phyloP scores from a whole-genome alignment of 1,284 basidiomycete genomes.

The Apiotrichum sp. region DNA sequence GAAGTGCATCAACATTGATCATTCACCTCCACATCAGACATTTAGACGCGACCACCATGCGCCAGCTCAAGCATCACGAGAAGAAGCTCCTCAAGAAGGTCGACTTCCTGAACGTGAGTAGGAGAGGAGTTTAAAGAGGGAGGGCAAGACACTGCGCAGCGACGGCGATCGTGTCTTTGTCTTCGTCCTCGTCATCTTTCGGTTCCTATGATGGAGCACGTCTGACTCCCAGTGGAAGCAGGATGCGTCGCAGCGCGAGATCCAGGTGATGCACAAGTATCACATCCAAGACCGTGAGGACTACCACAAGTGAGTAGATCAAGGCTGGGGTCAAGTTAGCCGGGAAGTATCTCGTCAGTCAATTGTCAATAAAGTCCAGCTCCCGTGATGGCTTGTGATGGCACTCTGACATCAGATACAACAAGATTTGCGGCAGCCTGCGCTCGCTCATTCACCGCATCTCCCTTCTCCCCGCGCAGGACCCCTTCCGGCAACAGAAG shows the following conservation, averaged over 20 bases:
- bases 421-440: slow-evolving; percentile 85
- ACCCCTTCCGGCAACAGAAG: slow-evolving; percentile 80
- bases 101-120: slow-evolving; percentile 76
- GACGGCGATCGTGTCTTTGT: not conserved
- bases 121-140: no score
- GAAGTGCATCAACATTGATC: not conserved
- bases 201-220: not conserved
- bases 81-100: slow-evolving; percentile 92
- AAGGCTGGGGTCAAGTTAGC: not conserved
- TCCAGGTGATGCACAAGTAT: slow-evolving; percentile 91
- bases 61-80: slow-evolving; percentile 90
- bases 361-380: no score
- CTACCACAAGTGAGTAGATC: slow-evolving; percentile 71
- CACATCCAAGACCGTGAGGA: slow-evolving; percentile 92
- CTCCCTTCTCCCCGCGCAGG: slow-evolving; percentile 79
- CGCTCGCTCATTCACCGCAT: slow-evolving; percentile 80
- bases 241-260: slow-evolving; percentile 84
- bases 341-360: no score
- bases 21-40: not conserved
- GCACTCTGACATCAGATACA: slow-evolving; percentile 60
- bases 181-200: no score
- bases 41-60: slow-evolving; percentile 49
- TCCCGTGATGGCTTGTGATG: no score
- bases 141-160: not conserved
- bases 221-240: slow-evolving; percentile 74